Evolutionary conservation across 2,329 filamentous ascomycete genomes (phyloP).

Genomic region (Chrysoporthe deuterocubensis): DNA sequence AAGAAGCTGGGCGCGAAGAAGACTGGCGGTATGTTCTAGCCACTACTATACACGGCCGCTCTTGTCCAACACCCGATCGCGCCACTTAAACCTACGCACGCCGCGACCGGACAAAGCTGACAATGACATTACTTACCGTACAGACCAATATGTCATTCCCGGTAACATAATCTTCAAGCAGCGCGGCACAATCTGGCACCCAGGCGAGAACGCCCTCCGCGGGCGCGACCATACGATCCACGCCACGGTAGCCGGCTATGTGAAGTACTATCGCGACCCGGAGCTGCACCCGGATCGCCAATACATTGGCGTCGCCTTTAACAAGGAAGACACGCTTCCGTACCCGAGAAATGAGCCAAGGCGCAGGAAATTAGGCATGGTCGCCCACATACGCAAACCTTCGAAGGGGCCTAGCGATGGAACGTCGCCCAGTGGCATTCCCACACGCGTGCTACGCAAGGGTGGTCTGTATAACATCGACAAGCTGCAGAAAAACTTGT

Average conservation of each 20-base stretch:
- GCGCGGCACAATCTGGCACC: conserved; percentile 90
- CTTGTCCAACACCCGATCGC: not conserved
- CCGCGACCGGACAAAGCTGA: conserved; percentile 5
- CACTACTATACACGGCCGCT: not conserved
- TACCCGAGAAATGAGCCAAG: conserved; percentile 74
- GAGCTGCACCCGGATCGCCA: conserved; percentile 80
- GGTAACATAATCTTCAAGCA: conserved; percentile 99
- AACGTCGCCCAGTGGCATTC: conserved; percentile 43
- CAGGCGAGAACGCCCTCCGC: conserved; percentile 93
- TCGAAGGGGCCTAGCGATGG: conserved; percentile 35
- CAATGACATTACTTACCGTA: conserved; percentile 2
- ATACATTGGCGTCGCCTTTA: conserved; percentile 92
- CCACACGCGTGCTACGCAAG: conserved; percentile 38
- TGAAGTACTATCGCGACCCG: conserved; percentile 95
- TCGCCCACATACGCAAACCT: conserved; percentile 49
- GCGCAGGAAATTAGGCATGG: conserved; percentile 76
- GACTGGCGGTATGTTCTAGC: conserved; percentile 70
- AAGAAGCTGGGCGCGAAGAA: conserved; percentile 96
- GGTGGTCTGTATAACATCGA: conserved; percentile 27
- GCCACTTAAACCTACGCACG: not conserved
- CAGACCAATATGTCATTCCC: conserved; percentile 89
- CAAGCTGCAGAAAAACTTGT: conserved; percentile 18
- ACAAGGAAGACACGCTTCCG: conserved; percentile 80
- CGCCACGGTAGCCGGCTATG: conserved; percentile 82
- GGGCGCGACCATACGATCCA: conserved; percentile 97